Evolutionary conservation across 495 filamentous ascomycete genomes (phyloP).

Genomic region (Neurospora sp.): DNA sequence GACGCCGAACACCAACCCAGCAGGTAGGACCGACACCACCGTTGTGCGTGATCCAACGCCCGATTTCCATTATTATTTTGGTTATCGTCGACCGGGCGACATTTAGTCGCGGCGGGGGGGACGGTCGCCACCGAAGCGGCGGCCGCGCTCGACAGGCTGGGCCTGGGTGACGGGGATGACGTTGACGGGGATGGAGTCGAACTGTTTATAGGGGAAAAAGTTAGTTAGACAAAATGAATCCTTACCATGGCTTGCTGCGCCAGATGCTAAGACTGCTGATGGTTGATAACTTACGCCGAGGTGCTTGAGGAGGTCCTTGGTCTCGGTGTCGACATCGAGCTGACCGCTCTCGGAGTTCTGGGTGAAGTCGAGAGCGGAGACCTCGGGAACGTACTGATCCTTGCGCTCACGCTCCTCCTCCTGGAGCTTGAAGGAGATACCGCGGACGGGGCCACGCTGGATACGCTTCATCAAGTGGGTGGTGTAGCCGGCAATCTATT

Average conservation of each 20-base stretch:
- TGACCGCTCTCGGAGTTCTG: constrained; percentile 82
- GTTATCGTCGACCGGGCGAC: constrained; percentile 6
- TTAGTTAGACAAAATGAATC: constrained; percentile 8
- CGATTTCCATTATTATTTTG: constrained; percentile 5
- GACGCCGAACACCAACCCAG: constrained; percentile 33
- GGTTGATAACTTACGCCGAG: constrained; percentile 71
- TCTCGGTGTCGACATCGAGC: constrained; percentile 91
- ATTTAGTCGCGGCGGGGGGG: constrained; percentile 33
- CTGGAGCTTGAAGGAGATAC: constrained; percentile 99
- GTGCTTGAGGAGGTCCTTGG: constrained; percentile 96
- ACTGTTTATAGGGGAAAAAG: constrained; percentile 42
- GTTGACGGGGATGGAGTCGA: constrained; percentile 94
- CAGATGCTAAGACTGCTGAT: neutral
- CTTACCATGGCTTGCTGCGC: neutral
- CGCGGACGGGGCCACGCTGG: constrained; percentile 95
- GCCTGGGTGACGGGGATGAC: constrained; percentile 81
- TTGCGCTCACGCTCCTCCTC: constrained; percentile 99
- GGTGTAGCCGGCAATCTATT: constrained; percentile 96
- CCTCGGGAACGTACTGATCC: constrained; percentile 99
- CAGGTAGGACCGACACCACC: neutral
- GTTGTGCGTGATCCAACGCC: neutral
- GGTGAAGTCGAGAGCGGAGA: constrained; percentile 95
- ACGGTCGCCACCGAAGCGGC: constrained; percentile 40
- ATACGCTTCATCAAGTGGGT: constrained; percentile 98
- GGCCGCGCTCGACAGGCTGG: constrained; percentile 70